Evolutionary conservation across 177 flowering plant species (phyloP), one percentile per base, ranked within the genome.

Genomic region (Vitis hybrid): DNA sequence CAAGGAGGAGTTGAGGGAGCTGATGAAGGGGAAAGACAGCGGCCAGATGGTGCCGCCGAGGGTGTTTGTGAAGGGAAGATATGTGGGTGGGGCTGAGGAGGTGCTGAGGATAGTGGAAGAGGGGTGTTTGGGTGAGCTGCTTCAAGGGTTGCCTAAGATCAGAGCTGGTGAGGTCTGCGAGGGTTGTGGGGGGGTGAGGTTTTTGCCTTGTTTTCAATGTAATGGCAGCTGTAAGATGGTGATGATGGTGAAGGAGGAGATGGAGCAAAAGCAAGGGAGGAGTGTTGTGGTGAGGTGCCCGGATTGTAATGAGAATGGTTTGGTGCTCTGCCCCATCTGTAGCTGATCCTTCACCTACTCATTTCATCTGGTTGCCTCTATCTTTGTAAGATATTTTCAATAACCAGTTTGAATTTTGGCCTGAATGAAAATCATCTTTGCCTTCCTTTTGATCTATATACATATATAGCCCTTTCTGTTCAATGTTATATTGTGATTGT

Each of bases 271-370:
- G 18, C 62, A 57, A 17, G 67, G 81, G 61, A 79, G 71, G 57
- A 67, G 39, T 62, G 82, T 85, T 32, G 92, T 84, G 52, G 83
- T 88, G 15, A 87, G 86, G 63, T 96, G 98, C 69, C 63, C 85
- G 50, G 88, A 89, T n/a, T 96, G 98, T 80, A 96, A 93, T 83
- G 99, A 96, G 78, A 96, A 93, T 84, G 99, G 99, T 10, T 74
- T 96, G 64, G 91, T 93, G 30, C 82, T 82, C 12, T 96, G 98
- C 72, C 98, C 98, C 21, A 80, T 96, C 17, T 96, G 99, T 74
- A 79, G 83, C 82, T 93, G 80, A 88, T 67, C 17, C 1, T 4
- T 56, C n/a, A 19, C 18, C 15, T 9, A 13, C 56, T 34, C 15
- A 23, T 32, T 34, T 50, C 21, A 62, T 62, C 52, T 39, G 51